Evolutionary conservation across 805 yeast species (phyloP).

Genomic region (Wickerhamiella slavikovae): DNA sequence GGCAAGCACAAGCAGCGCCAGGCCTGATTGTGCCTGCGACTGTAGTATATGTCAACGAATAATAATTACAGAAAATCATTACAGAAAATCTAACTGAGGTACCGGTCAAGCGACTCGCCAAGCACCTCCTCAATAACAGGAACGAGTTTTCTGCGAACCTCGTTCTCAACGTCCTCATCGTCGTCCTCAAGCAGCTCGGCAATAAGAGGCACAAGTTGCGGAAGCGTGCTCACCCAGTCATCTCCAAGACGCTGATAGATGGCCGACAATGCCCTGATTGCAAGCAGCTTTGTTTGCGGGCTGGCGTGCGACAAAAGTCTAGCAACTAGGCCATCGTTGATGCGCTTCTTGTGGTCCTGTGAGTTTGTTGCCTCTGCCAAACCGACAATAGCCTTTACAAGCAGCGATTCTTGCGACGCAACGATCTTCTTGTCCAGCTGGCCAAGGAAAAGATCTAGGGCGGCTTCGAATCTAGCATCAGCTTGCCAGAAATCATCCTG

Average conservation of each 20-base stretch:
- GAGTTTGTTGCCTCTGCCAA: conserved; percentile 41
- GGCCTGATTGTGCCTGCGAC: conserved; percentile 11
- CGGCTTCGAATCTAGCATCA: conserved; percentile 58
- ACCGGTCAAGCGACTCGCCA: conserved; percentile 76
- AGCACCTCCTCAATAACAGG: conserved; percentile 78
- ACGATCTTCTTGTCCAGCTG: conserved; percentile 48
- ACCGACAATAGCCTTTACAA: conserved; percentile 62
- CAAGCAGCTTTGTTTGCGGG: conserved; percentile 51
- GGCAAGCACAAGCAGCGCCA: conserved; percentile 92
- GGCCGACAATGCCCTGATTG: conserved; percentile 55
- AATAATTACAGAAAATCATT: too few relatives aligned
- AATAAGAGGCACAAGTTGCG: conserved; percentile 85
- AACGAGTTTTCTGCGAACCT: conserved; percentile 76
- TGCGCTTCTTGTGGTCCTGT: conserved; percentile 45
- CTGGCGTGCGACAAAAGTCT: conserved; percentile 44
- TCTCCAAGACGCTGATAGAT: conserved; percentile 87
- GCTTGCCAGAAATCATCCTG: conserved; percentile 92
- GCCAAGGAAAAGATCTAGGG: conserved; percentile 37
- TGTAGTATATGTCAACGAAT: neutral
- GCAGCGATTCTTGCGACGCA: conserved; percentile 51
- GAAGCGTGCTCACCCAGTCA: conserved; percentile 76
- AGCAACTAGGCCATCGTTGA: conserved; percentile 41
- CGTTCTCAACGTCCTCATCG: conserved; percentile 78
- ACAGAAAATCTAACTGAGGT: conserved; percentile 15
- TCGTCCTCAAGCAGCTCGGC: conserved; percentile 94